Evolutionary conservation across 257 asterid species (phyloP), one percentile per base, ranked within the genome.

Genomic region (Nicotiana otophora): DNA sequence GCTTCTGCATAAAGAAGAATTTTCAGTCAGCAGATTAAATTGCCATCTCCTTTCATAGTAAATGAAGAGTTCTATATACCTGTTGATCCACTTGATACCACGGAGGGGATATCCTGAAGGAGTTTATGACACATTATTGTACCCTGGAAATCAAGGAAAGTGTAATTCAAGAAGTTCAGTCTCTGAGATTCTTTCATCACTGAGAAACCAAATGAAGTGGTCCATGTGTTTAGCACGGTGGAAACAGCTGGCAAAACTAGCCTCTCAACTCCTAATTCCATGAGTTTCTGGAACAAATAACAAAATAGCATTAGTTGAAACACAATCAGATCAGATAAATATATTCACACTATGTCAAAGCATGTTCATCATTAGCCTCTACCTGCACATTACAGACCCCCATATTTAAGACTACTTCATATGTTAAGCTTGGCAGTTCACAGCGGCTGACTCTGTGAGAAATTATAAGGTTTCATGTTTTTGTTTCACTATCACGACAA

Each of bases 211-310:
- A 93, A 92, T 76, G 93, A 87, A 84, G 84, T 80, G 60, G 88
- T 93, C 97, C 97, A 93, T 34, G 97, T 90, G 83, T 87, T 82
- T 31, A 93, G 86, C 57, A 86, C 95, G 31, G 84, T 81, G 15
- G 93, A 90, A 77, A 88, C 89, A 72, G 97, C 95, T 33, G 97
- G 97, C 90, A 93, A 88, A 82, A 92, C 92, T 34, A 93, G 95
- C 86, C 91, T 92, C 88, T 91, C 91, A 17, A 93, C 97, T 83
- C 97, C 94, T 70, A 90, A 84, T 68, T 88, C 91, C 69, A 33
- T 34, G 69, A 91, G 93, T 88, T 87, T 88, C 97, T 91, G 94
- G 82, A 84, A 85, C 81, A 34, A 79, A 85, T 64, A 68, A 23
- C 48, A 60, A 69, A 69, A 42, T 75, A 51, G 42, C 42, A 26